A percentile compares a stretch with the other conserved stretches of the same genome.
These are phyloP conservation scores for Pezicula neosporulosa DNA, from an alignment of 2,329 filamentous ascomycete genomes.

Conservation along the genomic window DNA sequence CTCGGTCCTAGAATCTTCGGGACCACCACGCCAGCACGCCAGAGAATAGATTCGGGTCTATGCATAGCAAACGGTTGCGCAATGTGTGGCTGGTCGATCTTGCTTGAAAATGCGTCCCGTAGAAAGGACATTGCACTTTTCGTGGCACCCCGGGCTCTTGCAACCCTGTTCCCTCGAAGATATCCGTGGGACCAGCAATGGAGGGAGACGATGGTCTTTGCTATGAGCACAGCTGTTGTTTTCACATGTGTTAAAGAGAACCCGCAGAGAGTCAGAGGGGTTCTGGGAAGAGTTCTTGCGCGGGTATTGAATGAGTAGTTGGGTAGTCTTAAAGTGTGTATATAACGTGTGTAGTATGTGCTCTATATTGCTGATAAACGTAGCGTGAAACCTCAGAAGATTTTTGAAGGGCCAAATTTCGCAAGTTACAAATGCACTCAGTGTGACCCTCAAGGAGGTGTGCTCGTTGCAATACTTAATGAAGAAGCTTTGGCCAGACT, in stretches of 20 bases:
- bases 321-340: neutral
- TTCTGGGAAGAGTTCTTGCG: constrained; percentile 58
- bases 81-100: constrained; percentile 78
- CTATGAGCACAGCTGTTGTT: constrained; percentile 65
- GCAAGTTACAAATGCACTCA: too few relatives aligned
- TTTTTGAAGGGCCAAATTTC: too few relatives aligned
- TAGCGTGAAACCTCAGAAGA: too few relatives aligned
- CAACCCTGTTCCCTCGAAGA: constrained; percentile 67
- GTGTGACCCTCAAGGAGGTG: too few relatives aligned
- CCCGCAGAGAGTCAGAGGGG: constrained; percentile 59
- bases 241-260: constrained; percentile 65
- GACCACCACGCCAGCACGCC: constrained; percentile 41
- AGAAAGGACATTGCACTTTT: constrained; percentile 77
- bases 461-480: too few relatives aligned
- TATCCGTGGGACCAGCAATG: constrained; percentile 63
- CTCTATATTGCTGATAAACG: too few relatives aligned
- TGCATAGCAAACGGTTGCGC: constrained; percentile 71
- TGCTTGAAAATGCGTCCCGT: constrained; percentile 63
- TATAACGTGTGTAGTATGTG: neutral
- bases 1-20: constrained; percentile 67
- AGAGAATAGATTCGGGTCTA: constrained; percentile 56
- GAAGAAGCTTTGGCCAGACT: too few relatives aligned
- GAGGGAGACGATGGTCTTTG: constrained; percentile 64
- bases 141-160: constrained; percentile 74
- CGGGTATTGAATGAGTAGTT: constrained; percentile 13